Conservation (phyloP, 768 basidiomycete genomes). For the Podaxis rugospora region DNA sequence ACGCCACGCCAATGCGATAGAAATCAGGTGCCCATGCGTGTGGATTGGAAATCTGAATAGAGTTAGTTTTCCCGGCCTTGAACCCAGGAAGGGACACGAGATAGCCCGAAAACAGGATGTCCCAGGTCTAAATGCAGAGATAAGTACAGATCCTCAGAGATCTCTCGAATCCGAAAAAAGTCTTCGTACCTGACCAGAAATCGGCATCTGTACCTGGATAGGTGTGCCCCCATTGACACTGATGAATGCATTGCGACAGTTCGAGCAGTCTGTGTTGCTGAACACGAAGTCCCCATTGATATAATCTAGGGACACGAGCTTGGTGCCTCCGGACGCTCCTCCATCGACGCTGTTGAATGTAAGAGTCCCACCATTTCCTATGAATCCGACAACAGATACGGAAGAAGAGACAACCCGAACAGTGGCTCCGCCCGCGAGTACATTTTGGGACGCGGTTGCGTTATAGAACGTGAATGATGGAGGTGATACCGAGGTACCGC, state of each 20-base stretch:
- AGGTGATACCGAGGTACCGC: slow-evolving; percentile 19
- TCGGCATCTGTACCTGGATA: slow-evolving; percentile 41
- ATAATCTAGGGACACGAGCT: slow-evolving; percentile 40
- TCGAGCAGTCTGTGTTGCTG: slow-evolving; percentile 41
- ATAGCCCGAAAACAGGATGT: slow-evolving; percentile 37
- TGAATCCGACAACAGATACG: slow-evolving; percentile 34
- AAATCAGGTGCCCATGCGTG: slow-evolving; percentile 38
- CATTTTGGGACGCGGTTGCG: slow-evolving; percentile 28
- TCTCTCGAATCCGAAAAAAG: background rate
- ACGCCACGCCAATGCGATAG: slow-evolving; percentile 34
- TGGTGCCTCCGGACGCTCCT: slow-evolving; percentile 35
- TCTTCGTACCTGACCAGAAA: slow-evolving; percentile 39
- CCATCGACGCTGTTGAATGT: slow-evolving; percentile 39
- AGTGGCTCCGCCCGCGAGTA: slow-evolving; percentile 33
- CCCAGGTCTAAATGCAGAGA: slow-evolving; percentile 34
- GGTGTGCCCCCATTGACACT: slow-evolving; percentile 41
- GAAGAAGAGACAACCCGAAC: slow-evolving; percentile 31
- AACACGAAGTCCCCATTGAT: slow-evolving; percentile 43
- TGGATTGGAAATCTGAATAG: slow-evolving; percentile 40
- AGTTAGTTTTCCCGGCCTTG: slow-evolving; percentile 39
- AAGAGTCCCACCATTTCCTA: slow-evolving; percentile 40
- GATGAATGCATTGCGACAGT: slow-evolving; percentile 42
- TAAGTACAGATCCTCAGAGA: background rate
- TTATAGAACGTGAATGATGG: slow-evolving; percentile 31
- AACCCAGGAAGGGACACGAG: slow-evolving; percentile 39